These are phyloP conservation scores for Inga leiocalycina DNA, from an alignment of 306 rosid genomes.

Conservation along the genomic window DNA sequence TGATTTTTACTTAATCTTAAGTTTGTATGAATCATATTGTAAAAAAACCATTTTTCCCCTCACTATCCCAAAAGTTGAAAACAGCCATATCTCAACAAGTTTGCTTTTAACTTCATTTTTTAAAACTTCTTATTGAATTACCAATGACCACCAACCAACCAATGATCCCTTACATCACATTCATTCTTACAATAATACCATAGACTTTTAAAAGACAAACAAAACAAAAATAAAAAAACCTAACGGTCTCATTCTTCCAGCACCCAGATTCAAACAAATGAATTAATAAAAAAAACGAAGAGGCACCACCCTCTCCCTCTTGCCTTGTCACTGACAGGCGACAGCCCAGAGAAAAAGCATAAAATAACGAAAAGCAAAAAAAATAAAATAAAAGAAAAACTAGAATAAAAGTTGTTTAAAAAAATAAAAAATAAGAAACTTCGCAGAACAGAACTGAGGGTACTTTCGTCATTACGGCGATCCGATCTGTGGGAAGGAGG, in stretches of 20 bases:
- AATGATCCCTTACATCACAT: conserved; percentile 28
- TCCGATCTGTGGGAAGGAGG: conserved; percentile 17
- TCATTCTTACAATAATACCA: background rate
- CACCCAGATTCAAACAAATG: background rate
- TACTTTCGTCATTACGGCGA: background rate
- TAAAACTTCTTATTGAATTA: background rate
- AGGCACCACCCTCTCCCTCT: background rate
- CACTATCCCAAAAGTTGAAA: conserved; percentile 4
- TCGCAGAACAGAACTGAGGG: background rate
- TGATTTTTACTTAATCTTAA: too few relatives aligned
- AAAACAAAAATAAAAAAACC: conserved; percentile 23
- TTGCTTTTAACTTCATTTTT: background rate
- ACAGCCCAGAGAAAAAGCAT: background rate
- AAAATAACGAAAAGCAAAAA: background rate
- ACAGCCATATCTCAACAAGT: background rate
- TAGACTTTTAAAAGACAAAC: background rate
- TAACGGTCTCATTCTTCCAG: conserved; percentile 10
- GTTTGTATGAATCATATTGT: too few relatives aligned
- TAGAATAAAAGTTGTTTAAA: background rate
- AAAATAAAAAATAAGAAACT: background rate
- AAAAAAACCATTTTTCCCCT: too few relatives aligned
- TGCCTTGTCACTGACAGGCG: background rate
- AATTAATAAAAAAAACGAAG: background rate
- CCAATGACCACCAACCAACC: conserved; percentile 45
- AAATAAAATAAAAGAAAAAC: background rate